Evolutionary conservation across 257 asterid species (phyloP).

Genomic region (Nicotiana tomentosiformis): DNA sequence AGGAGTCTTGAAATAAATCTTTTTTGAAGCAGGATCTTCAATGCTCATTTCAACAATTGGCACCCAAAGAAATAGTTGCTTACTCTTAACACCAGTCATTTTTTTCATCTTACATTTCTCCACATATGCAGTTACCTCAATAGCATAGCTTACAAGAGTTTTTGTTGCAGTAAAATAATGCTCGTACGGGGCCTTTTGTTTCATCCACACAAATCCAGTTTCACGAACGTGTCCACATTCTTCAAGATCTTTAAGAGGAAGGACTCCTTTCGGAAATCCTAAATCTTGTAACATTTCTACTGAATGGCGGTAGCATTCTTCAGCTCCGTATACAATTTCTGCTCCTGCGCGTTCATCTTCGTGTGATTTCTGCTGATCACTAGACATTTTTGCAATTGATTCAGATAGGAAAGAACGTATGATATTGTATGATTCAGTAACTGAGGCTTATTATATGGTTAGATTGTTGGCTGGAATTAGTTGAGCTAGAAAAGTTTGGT

Average conservation of each 20-base stretch:
- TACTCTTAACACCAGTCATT: constrained; percentile 62
- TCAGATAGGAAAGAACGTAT: too few species aligned
- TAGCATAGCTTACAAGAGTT: constrained; percentile 57
- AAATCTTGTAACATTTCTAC: constrained; percentile 49
- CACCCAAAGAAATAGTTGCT: constrained; percentile 55
- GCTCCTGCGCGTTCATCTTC: constrained; percentile 43
- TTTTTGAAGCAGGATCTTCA: constrained; percentile 31
- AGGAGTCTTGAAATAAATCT: constrained; percentile 69
- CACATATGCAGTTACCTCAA: constrained; percentile 69
- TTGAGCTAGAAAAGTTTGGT: too few species aligned
- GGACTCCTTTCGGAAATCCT: constrained; percentile 76
- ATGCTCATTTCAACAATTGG: constrained; percentile 85
- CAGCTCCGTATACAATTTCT: constrained; percentile 57
- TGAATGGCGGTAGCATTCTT: constrained; percentile 57
- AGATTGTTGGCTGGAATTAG: too few species aligned
- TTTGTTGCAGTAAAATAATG: constrained; percentile 54
- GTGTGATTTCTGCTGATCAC: constrained; percentile 13
- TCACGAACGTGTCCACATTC: constrained; percentile 75
- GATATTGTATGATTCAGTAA: too few species aligned
- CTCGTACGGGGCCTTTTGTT: constrained; percentile 62
- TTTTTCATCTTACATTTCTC: constrained; percentile 86
- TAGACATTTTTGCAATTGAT: constrained; percentile 26
- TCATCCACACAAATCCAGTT: constrained; percentile 90
- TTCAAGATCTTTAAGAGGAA: constrained; percentile 74
- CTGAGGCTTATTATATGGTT: too few species aligned